A percentile compares a stretch with the other conserved stretches of the same genome.
Evolutionary conservation across 768 basidiomycete genomes (phyloP).

Genomic region (Tylopilus cervinicoccineus): DNA sequence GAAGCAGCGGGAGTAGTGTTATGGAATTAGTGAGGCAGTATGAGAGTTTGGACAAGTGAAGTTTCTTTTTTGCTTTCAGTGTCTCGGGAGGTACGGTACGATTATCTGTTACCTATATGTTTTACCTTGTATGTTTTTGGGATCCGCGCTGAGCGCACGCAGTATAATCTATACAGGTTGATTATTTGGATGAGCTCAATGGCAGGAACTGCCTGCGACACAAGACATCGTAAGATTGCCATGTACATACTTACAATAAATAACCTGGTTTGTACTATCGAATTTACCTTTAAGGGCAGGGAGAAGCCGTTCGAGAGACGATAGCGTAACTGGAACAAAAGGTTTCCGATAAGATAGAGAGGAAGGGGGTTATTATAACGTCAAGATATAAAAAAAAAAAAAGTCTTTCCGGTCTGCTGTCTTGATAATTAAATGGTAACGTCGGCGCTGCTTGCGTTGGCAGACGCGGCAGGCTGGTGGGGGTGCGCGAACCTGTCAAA

Average conservation of each 20-base stretch:
- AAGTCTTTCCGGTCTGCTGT: background rate
- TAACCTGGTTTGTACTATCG: background rate
- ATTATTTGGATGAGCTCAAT: background rate
- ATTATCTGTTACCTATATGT: slow-evolving; percentile 4
- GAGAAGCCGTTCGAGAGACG: background rate
- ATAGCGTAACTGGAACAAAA: background rate
- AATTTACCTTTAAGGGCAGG: background rate
- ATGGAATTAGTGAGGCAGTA: slow-evolving; percentile 66
- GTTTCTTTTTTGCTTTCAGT: background rate
- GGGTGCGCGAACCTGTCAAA: slow-evolving; percentile 29
- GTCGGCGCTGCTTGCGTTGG: background rate
- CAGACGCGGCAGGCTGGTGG: background rate
- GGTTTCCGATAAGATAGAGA: background rate
- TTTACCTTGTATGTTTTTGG: slow-evolving; percentile 8
- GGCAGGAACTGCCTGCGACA: background rate
- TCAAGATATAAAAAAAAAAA: background rate
- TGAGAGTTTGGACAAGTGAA: slow-evolving; percentile 36
- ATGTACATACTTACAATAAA: no score
- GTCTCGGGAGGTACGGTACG: background rate
- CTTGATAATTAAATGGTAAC: background rate
- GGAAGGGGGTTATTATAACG: background rate
- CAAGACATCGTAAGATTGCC: background rate
- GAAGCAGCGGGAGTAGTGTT: slow-evolving; percentile 68
- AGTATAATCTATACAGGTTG: slow-evolving; percentile 1
- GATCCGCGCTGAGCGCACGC: slow-evolving; percentile 11